Conservation (phyloP, 169 alveolate genomes). For the Nephromyces sp. region DNA sequence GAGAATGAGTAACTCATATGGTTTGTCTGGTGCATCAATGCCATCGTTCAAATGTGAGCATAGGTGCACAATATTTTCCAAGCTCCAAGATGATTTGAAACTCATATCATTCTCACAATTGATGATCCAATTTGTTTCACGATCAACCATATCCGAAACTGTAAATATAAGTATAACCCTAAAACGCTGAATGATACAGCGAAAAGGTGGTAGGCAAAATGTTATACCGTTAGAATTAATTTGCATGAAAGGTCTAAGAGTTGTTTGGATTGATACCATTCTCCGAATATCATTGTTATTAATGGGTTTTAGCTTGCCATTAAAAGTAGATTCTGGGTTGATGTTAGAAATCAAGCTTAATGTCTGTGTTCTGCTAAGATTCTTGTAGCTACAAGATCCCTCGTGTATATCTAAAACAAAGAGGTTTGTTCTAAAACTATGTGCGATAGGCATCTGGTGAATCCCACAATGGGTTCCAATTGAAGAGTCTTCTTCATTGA, state of each 20-base stretch:
- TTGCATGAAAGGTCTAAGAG: neutral
- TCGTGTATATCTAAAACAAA: too few species aligned
- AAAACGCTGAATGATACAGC: neutral
- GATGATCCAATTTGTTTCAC: neutral
- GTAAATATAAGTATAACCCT: neutral
- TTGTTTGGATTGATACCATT: neutral
- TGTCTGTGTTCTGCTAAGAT: too few species aligned
- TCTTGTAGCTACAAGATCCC: too few species aligned
- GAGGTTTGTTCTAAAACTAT: too few species aligned
- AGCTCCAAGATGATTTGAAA: neutral
- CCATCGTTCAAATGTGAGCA: neutral
- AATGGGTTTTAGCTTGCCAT: too few species aligned
- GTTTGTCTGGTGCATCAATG: neutral
- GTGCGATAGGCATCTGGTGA: too few species aligned
- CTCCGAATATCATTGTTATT: neutral
- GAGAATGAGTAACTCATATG: neutral
- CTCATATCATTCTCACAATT: neutral
- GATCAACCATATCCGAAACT: neutral
- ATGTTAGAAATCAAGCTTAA: too few species aligned
- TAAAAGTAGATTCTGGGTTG: too few species aligned
- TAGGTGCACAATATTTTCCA: neutral
- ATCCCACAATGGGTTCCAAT: too few species aligned
- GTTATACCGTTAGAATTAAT: neutral
- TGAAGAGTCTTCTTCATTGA: too few species aligned
- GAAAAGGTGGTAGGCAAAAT: neutral